Evolutionary conservation across 148 eudicot genomes (phyloP).

Genomic region (Polygonum maritimum): DNA sequence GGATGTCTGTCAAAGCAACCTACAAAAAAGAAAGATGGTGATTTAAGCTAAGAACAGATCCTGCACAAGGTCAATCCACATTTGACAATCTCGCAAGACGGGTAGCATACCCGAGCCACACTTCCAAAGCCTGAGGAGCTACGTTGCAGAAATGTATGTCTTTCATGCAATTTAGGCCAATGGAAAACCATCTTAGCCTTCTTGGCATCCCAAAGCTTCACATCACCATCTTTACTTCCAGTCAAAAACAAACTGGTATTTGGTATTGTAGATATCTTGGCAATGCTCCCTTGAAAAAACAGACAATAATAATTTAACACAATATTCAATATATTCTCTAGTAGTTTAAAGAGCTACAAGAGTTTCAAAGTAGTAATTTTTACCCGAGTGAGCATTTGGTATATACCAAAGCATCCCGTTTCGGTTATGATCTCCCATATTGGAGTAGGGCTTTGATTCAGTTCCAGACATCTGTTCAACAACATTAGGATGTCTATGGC

Average conservation of each 20-base stretch:
- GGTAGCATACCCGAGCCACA: conserved; percentile 55
- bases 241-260: conserved; percentile 87
- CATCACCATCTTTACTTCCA: conserved; percentile 98
- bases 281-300: conserved; percentile 55
- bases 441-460: conserved; percentile 37
- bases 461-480: conserved; percentile 42
- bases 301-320: not conserved
- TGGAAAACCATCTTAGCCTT: conserved; percentile 68
- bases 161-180: conserved; percentile 93
- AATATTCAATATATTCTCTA: not conserved
- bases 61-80: not conserved
- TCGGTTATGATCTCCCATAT: conserved; percentile 69
- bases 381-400: conserved; percentile 99
- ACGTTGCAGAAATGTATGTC: conserved; percentile 87
- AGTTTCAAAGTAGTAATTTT: not conserved
- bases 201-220: conserved; percentile 97
- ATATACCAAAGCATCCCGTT: conserved; percentile 99
- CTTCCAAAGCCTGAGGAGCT: conserved; percentile 82
- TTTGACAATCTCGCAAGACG: not conserved
- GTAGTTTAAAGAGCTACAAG: not conserved
- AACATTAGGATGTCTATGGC: conserved; percentile 47
- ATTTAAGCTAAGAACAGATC: conserved; percentile 1
- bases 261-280: conserved; percentile 85
- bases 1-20: conserved; percentile 83
- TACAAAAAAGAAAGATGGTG: conserved; percentile 23